A percentile compares a stretch with the other conserved stretches of the same genome.
Evolutionary conservation across 2,329 filamentous ascomycete genomes (phyloP).

Genomic region (Colletotrichum karsti): DNA sequence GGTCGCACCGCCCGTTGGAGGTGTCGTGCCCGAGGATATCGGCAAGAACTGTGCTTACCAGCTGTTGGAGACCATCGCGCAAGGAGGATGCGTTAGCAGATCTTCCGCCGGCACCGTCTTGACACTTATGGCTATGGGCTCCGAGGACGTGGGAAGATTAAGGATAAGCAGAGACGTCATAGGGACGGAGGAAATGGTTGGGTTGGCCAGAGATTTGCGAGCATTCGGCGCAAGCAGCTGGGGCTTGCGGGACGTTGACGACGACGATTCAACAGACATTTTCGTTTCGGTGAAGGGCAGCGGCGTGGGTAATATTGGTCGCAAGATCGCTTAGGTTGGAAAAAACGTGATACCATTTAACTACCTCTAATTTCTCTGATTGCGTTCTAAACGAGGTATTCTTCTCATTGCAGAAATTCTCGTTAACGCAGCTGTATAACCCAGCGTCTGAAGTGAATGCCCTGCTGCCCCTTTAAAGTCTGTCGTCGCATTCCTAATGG

Average conservation of each 20-base stretch:
- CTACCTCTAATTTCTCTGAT: conserved; percentile 27
- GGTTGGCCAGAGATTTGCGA: conserved; percentile 83
- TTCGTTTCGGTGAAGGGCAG: conserved; percentile 91
- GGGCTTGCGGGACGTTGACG: conserved; percentile 81
- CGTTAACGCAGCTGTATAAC: conserved; percentile 63
- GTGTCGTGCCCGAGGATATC: conserved; percentile 87
- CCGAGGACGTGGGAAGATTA: conserved; percentile 91
- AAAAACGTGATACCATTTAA: background rate
- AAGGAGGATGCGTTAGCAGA: conserved; percentile 82
- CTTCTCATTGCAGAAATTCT: conserved; percentile 33
- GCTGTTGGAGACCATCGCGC: conserved; percentile 81
- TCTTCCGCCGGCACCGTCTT: conserved; percentile 79
- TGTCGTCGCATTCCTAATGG: conserved; percentile 55
- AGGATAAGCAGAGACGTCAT: conserved; percentile 84
- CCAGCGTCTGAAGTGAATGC: conserved; percentile 61
- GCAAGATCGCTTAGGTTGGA: conserved; percentile 74
- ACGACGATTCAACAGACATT: conserved; percentile 75
- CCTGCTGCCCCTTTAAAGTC: conserved; percentile 57
- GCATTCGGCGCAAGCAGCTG: conserved; percentile 91
- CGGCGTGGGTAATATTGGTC: conserved; percentile 93
- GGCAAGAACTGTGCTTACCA: conserved; percentile 90
- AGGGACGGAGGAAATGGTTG: conserved; percentile 81
- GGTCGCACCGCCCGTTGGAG: conserved; percentile 77
- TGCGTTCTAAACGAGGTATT: conserved; percentile 26
- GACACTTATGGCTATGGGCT: conserved; percentile 96